These are phyloP conservation scores for Phytopythium aichiense DNA, from an alignment of 352 stramenopile species.

Conservation along the genomic window DNA sequence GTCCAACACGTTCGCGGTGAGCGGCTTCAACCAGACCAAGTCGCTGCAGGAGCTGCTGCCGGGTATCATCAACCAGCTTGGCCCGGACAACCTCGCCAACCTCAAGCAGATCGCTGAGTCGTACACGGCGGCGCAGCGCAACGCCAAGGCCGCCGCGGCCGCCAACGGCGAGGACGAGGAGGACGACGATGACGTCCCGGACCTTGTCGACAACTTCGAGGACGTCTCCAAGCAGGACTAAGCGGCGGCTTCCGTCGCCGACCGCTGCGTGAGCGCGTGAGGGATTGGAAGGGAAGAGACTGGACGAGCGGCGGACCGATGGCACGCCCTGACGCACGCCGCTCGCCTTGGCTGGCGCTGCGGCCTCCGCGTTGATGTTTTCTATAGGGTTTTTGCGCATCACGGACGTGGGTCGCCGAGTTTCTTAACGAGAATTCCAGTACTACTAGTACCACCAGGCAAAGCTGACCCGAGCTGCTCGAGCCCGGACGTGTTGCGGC, in stretches of 20 bases:
- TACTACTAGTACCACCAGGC: slow-evolving; percentile 63
- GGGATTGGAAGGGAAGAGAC: slow-evolving; percentile 1
- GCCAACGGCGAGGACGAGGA: slow-evolving; percentile 56
- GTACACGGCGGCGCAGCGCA: slow-evolving; percentile 76
- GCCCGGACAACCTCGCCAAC: slow-evolving; percentile 96
- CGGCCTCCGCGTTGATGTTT: slow-evolving; percentile 14
- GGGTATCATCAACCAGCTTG: slow-evolving; percentile 98
- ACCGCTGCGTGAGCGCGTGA: slow-evolving; percentile 1
- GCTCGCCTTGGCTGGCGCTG: neutral
- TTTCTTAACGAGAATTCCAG: slow-evolving; percentile 44
- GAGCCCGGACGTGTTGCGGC: slow-evolving; percentile 2
- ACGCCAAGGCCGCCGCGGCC: slow-evolving; percentile 61
- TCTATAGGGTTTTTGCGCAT: slow-evolving; percentile 36
- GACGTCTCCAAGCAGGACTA: slow-evolving; percentile 93
- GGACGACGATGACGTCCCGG: slow-evolving; percentile 95
- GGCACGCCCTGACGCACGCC: too few relatives aligned
- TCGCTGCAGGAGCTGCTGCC: slow-evolving; percentile 97
- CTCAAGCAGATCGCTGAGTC: slow-evolving; percentile 93
- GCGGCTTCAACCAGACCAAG: slow-evolving; percentile 94
- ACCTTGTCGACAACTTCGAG: slow-evolving; percentile 99
- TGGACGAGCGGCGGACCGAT: slow-evolving; percentile 2
- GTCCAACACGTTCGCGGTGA: slow-evolving; percentile 99
- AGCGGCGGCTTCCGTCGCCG: slow-evolving; percentile 12
- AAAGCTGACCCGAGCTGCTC: slow-evolving; percentile 25
- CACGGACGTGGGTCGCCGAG: slow-evolving; percentile 25